Conservation (phyloP, 805 yeast species). For the Saturnispora galanensis region DNA sequence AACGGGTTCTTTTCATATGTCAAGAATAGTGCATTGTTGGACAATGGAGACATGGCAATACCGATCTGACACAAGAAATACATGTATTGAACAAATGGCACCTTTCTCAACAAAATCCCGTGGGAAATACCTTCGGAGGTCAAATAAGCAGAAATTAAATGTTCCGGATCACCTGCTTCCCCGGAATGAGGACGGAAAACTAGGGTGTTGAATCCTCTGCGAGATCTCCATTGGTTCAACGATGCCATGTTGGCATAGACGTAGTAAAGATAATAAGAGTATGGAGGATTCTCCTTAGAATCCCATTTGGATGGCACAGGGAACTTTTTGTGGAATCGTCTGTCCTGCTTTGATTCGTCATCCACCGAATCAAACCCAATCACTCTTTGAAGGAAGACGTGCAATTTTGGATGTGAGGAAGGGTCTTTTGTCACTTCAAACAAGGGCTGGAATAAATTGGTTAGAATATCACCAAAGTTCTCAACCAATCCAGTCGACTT, state of each 20-base stretch:
- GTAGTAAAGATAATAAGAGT: conserved; percentile 88
- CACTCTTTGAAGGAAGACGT: conserved; percentile 82
- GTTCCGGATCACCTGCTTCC: conserved; percentile 99
- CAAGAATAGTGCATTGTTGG: conserved; percentile 90
- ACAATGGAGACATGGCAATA: conserved; percentile 95
- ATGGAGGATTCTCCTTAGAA: conserved; percentile 80
- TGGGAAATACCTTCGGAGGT: conserved; percentile 91
- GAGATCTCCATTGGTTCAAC: conserved; percentile 72
- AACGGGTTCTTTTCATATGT: conserved; percentile 97
- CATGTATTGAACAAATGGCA: conserved; percentile 90
- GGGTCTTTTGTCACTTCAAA: conserved; percentile 89
- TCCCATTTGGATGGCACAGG: conserved; percentile 87
- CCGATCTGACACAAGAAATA: conserved; percentile 93
- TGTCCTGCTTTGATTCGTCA: conserved; percentile 90
- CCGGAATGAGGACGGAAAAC: conserved; percentile 98
- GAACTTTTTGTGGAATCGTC: conserved; percentile 68
- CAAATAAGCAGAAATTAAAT: conserved; percentile 79
- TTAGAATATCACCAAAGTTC: conserved; percentile 66
- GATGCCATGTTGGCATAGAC: conserved; percentile 79
- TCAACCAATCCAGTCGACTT: conserved; percentile 61
- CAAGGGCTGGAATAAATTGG: conserved; percentile 75
- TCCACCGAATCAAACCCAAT: conserved; percentile 98
- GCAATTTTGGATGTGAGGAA: conserved; percentile 77
- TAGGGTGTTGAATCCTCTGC: conserved; percentile 73
- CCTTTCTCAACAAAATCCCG: conserved; percentile 85